Evolutionary conservation across 345 rosid genomes (phyloP), one percentile per base, ranked within the genome.

Genomic region (Gynandropsis gynandra): DNA sequence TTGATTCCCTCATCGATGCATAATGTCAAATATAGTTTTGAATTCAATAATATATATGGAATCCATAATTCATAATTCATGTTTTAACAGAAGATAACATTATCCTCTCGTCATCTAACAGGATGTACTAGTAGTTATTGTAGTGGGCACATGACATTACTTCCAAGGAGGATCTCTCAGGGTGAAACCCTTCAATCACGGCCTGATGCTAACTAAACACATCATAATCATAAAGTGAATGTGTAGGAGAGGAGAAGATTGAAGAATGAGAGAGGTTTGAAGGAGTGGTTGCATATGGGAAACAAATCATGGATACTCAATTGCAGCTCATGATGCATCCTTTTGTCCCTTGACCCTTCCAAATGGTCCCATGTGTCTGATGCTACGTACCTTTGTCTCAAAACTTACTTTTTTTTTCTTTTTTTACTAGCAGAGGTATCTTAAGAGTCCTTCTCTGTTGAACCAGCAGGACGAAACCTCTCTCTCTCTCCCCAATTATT

Each of bases 221-320:
- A 41, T 4, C 41, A n/a, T n/a, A n/a, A n/a, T n/a, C n/a, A n/a
- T n/a, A n/a, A n/a, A n/a, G n/a, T n/a, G n/a, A n/a, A n/a, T n/a
- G n/a, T 53, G 52, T 53, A 58, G 18, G 50, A 2, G 41, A 52
- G 52, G 46, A 46, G 17, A 47, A 17, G 27, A 42, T 10, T 56
- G 34, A 45, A 41, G 34, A 45, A 39, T 37, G 10, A 50, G 38
- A 12, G 47, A 17, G 38, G 24, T 42, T 10, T 35, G 16, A 50
- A 38, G 39, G 42, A 31, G 64, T 59, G 71, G 72, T 52, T 65
- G 76, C 87, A 83, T 81, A 79, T 77, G 89, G 82, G 56, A 63
- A 74, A 65, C 63, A 75, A 76, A 65, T 79, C 42, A 80, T 76
- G 69, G 66, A 45, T 59, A 80, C 79, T 83, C 79, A 38, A 83